Percentiles rank a stretch among this genome's conserved stretches.
Evolutionary conservation across 2,329 filamentous ascomycete species (phyloP).

Genomic region (Arthrobotrys megalospora): DNA sequence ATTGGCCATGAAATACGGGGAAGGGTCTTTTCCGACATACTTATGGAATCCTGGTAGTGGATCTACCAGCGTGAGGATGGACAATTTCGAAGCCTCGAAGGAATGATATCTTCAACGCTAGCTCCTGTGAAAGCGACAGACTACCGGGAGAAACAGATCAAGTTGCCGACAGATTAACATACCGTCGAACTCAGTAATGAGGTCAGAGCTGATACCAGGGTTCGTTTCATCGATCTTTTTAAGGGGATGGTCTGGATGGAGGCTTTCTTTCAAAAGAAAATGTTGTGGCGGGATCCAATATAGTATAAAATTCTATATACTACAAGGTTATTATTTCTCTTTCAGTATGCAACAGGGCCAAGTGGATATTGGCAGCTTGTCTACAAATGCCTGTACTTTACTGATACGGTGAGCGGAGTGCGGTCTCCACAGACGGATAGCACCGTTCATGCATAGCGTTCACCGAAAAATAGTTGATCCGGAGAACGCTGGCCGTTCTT

Average conservation of each 20-base stretch:
- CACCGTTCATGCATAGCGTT: conserved; percentile 48
- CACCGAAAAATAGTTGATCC: conserved; percentile 53
- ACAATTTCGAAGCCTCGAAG: conserved; percentile 30
- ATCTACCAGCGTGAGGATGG: conserved; percentile 44
- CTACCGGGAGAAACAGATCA: conserved; percentile 60
- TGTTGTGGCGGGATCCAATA: conserved; percentile 49
- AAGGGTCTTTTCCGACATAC: conserved; percentile 59
- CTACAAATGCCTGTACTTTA: conserved; percentile 29
- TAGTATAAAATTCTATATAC: conserved; percentile 36
- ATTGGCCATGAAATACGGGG: conserved; percentile 49
- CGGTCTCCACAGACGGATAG: conserved; percentile 49
- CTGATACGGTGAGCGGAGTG: conserved; percentile 36
- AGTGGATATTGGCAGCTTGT: conserved; percentile 15
- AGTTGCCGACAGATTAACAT: conserved; percentile 59
- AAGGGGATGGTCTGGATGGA: conserved; percentile 54
- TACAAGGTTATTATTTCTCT: conserved; percentile 43
- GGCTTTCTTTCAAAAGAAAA: conserved; percentile 43
- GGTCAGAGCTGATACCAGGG: conserved; percentile 60
- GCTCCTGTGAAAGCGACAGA: conserved; percentile 40
- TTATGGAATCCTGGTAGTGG: conserved; percentile 61
- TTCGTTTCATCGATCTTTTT: conserved; percentile 58
- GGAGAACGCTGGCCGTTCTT: conserved; percentile 23
- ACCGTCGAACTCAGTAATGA: conserved; percentile 39
- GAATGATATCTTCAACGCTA: conserved; percentile 33
- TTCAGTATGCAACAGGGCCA: conserved; percentile 36